These are phyloP conservation scores for Medakamo hakoo DNA, from an alignment of 139 green algal species.

Conservation along the genomic window DNA sequence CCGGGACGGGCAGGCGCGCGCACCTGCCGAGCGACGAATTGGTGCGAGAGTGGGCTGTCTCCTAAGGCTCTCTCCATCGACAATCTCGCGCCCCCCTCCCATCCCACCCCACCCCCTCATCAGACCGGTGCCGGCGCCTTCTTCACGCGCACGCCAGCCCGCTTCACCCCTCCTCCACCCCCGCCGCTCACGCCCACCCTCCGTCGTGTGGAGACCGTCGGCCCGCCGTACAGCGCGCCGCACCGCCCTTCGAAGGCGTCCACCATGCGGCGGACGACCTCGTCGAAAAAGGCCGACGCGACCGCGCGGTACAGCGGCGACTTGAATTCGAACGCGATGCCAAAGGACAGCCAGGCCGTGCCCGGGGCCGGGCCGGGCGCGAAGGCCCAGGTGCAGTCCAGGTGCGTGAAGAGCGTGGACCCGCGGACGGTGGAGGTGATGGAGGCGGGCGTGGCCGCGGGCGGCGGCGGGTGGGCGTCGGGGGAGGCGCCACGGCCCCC, in stretches of 20 bases:
- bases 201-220: too few species aligned
- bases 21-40: too few species aligned
- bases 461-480: too few species aligned
- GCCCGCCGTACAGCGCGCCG: conserved; percentile 41
- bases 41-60: too few species aligned
- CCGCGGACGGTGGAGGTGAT: conserved; percentile 39
- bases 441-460: conserved; percentile 11
- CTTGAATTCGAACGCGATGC: conserved; percentile 77
- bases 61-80: too few species aligned
- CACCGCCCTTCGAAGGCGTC: conserved; percentile 73
- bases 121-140: too few species aligned
- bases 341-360: conserved; percentile 57
- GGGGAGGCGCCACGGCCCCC: too few species aligned
- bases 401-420: conserved; percentile 65
- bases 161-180: not conserved
- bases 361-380: conserved; percentile 36
- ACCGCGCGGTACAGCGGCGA: conserved; percentile 62
- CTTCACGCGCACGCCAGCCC: too few species aligned
- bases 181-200: not conserved
- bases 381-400: conserved; percentile 68
- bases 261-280: conserved; percentile 74
- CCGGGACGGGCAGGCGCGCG: too few species aligned
- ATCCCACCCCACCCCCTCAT: too few species aligned
- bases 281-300: conserved; percentile 44
- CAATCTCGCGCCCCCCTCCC: too few species aligned